These are phyloP conservation scores for Picea mariana DNA, from an alignment of 83 land plant genomes.

Conservation along the genomic window DNA sequence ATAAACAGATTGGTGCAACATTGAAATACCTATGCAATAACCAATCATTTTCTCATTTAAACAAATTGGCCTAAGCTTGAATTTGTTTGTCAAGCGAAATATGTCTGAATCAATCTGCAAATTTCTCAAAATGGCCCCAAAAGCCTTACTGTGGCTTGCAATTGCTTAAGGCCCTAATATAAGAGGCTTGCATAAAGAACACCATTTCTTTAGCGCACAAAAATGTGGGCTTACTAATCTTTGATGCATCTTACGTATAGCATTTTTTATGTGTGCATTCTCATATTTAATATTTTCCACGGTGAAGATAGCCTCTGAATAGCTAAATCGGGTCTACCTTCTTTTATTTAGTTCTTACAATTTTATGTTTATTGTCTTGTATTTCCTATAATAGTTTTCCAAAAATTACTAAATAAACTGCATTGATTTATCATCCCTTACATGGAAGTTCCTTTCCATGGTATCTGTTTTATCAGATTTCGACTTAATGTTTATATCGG, in stretches of 20 bases:
- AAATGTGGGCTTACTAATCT: neutral
- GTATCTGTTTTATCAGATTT: neutral
- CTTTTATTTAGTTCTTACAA: neutral
- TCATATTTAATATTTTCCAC: neutral
- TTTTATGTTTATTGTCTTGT: neutral
- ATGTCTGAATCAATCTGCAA: too few species aligned
- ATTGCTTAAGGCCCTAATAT: neutral
- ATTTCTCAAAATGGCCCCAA: too few species aligned
- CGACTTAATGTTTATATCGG: too few species aligned
- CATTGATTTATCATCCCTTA: neutral
- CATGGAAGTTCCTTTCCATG: neutral
- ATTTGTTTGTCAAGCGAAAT: too few species aligned
- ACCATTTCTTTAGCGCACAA: neutral
- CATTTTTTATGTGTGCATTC: neutral
- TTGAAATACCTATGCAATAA: too few species aligned
- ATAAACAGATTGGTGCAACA: too few species aligned
- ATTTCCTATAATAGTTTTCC: neutral
- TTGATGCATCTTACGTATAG: too few species aligned
- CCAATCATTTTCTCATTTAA: too few species aligned
- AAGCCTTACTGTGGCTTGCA: neutral
- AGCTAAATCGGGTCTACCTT: neutral
- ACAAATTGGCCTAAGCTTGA: too few species aligned
- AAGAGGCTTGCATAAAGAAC: neutral
- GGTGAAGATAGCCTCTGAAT: too few species aligned
- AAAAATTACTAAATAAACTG: neutral